Base-by-base conservation (phyloP, 331 rosid species). In the Ulmus americana region DNA sequence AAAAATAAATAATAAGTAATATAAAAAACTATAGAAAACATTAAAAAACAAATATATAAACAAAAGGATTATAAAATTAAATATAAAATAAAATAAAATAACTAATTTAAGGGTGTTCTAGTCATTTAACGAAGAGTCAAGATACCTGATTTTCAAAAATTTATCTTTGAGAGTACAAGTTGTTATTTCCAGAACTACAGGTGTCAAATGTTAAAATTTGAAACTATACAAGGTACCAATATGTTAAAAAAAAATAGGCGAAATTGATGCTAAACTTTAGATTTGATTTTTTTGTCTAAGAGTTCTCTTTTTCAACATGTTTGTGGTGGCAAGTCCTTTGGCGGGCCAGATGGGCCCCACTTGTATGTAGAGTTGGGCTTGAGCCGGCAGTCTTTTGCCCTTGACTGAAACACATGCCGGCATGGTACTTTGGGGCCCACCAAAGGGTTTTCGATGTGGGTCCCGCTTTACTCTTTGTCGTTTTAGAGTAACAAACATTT, bases 311-410 rank as follows among this genome's bases (percentile, higher is more conserved):
- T 56, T 40, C 59, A 39, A 69, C 56, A 16, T 70, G 60, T 46
- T 64, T 66, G n/a, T 11, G 10, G 22, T 8, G 64, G 61, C 4
- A 3, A 50, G 52, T 39, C 68, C 18, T 51, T 61, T 52, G 74
- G 47, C 14, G 48, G 74, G 46, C 42, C 53, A 60, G 20, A 51
- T 77, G 82, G 78, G 43, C 61, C 69, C 78, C 68, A 77, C 63
- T n/a, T 48, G 20, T 5, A 15, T 16, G 41, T 12, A 7, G 3
- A 51, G 54, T 38, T 76, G 70, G 63, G 70, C 77, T 55, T 75
- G 71, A 57, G 82, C 79, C 78, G 82, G 82, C 75, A 64, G 73
- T 9, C 70, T 6, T 12, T 13, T 1, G 3, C 22, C 61, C 62
- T 28, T 22, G 45, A 63, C 78, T 52, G 65, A 58, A 22, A 67